Conservation (phyloP, 2,329 filamentous ascomycete species). For the Malbranchea cinnamomea region DNA sequence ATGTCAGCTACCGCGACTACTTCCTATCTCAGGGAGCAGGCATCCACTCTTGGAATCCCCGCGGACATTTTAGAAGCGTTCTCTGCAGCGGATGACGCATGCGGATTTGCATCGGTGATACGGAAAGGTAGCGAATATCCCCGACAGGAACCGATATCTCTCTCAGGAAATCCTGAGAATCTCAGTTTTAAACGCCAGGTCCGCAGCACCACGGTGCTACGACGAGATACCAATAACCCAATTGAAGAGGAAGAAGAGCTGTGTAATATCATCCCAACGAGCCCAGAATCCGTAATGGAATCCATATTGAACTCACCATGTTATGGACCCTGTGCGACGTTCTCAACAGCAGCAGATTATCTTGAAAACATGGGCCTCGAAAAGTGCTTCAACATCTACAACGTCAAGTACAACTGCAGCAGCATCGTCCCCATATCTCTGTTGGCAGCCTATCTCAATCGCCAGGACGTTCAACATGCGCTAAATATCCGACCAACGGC, state of each 20-base stretch:
- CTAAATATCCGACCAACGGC: slow-evolving; percentile 15
- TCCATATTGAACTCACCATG: slow-evolving; percentile 22
- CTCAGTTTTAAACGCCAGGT: slow-evolving; percentile 15
- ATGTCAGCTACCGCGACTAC: slow-evolving; percentile 19
- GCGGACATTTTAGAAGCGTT: slow-evolving; percentile 17
- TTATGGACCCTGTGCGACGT: slow-evolving; percentile 22
- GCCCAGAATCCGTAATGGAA: slow-evolving; percentile 12
- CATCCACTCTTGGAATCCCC: slow-evolving; percentile 14
- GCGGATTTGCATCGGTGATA: slow-evolving; percentile 19
- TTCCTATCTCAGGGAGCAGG: slow-evolving; percentile 16
- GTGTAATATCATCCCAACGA: slow-evolving; percentile 16
- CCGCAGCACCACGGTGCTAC: slow-evolving; percentile 5
- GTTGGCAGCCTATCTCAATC: slow-evolving; percentile 20
- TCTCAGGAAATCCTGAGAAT: slow-evolving; percentile 19
- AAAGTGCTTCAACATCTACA: slow-evolving; percentile 21
- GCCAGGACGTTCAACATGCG: slow-evolving; percentile 19
- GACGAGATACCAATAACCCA: not conserved
- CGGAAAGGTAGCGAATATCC: slow-evolving; percentile 17
- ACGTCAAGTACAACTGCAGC: slow-evolving; percentile 20
- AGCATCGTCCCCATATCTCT: slow-evolving; percentile 13
- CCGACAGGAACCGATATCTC: slow-evolving; percentile 15
- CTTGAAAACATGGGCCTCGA: slow-evolving; percentile 17
- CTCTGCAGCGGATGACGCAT: slow-evolving; percentile 16
- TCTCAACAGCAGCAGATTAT: slow-evolving; percentile 20
- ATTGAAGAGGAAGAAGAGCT: slow-evolving; percentile 8